phyloP scores from a whole-genome alignment of 306 rosid genomes.

The Lathyrus oleraceus region DNA sequence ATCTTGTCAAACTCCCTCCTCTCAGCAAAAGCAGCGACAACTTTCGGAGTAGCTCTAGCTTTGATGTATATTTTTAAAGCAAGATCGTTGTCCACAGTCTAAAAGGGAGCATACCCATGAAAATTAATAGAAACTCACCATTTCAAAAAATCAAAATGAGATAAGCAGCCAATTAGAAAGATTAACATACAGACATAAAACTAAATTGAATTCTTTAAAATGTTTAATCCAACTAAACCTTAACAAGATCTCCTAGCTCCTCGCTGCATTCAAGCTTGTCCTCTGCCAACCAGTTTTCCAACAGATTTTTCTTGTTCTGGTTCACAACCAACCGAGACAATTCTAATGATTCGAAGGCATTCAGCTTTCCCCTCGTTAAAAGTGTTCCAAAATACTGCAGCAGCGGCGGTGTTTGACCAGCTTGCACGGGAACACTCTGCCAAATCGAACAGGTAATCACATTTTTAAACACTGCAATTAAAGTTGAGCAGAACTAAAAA shows the following conservation, averaged over 20 bases:
- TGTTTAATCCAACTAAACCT: conserved; percentile 56
- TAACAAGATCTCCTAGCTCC: conserved; percentile 97
- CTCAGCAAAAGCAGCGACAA: conserved; percentile 99
- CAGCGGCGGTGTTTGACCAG: conserved; percentile 98
- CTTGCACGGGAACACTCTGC: conserved; percentile 98
- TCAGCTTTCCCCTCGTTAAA: conserved; percentile 87
- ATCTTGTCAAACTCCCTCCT: conserved; percentile 98
- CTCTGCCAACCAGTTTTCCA: conserved; percentile 99
- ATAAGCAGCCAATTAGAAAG: conserved; percentile 19
- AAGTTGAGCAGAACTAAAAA: not conserved
- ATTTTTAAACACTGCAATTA: not conserved
- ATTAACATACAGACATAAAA: not conserved
- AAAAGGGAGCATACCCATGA: conserved; percentile 30
- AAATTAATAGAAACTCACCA: conserved; percentile 31
- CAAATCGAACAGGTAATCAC: conserved; percentile 31
- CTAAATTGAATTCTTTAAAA: conserved; percentile 19
- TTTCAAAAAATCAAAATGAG: conserved; percentile 13
- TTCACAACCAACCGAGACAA: conserved; percentile 96
- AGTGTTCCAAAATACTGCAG: conserved; percentile 99
- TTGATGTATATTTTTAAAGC: conserved; percentile 94
- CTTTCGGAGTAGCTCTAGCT: conserved; percentile 99
- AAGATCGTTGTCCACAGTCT: conserved; percentile 97
- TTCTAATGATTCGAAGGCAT: conserved; percentile 92
- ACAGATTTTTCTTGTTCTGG: conserved; percentile 96
- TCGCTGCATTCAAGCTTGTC: conserved; percentile 99